Evolutionary conservation across 2,329 filamentous ascomycete species (phyloP).

Genomic region (Nigrospora osmanthi): DNA sequence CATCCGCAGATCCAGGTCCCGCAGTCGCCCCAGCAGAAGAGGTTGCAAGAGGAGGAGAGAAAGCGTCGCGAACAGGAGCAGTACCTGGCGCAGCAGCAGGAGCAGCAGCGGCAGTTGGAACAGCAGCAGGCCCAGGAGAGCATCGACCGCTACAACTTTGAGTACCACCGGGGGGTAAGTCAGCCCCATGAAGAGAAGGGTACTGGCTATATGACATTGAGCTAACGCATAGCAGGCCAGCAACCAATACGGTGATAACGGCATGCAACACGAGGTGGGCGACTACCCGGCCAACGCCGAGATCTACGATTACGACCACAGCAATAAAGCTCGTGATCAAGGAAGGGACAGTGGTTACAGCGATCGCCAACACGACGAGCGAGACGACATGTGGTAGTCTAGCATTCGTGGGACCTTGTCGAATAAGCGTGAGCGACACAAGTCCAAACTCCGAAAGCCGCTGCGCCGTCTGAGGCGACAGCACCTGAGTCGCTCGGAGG

Average conservation of each 20-base stretch:
- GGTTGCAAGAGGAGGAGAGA: conserved; percentile 41
- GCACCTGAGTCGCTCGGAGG: no score
- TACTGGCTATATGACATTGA: neutral
- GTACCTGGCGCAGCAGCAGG: conserved; percentile 10
- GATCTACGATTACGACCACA: conserved; percentile 45
- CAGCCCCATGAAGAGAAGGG: neutral
- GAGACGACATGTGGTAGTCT: conserved; percentile 2
- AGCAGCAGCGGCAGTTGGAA: conserved; percentile 25
- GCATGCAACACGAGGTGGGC: conserved; percentile 29
- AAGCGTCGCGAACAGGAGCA: conserved; percentile 41
- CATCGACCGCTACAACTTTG: conserved; percentile 43
- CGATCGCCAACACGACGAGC: neutral
- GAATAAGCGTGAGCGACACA: neutral
- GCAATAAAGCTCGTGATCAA: conserved; percentile 31
- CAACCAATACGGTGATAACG: conserved; percentile 38
- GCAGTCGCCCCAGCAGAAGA: conserved; percentile 68
- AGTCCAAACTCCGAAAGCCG: no score
- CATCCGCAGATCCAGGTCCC: conserved; percentile 91
- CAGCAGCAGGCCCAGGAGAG: conserved; percentile 34
- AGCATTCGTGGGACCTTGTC: neutral
- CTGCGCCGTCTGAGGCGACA: no score
- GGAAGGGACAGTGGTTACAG: conserved; percentile 3
- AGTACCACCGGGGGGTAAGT: conserved; percentile 42
- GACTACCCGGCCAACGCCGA: conserved; percentile 45
- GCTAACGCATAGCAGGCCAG: conserved; percentile 23